These are phyloP conservation scores for Candida krabiensis DNA, from an alignment of 805 yeast genomes.

Conservation along the genomic window DNA sequence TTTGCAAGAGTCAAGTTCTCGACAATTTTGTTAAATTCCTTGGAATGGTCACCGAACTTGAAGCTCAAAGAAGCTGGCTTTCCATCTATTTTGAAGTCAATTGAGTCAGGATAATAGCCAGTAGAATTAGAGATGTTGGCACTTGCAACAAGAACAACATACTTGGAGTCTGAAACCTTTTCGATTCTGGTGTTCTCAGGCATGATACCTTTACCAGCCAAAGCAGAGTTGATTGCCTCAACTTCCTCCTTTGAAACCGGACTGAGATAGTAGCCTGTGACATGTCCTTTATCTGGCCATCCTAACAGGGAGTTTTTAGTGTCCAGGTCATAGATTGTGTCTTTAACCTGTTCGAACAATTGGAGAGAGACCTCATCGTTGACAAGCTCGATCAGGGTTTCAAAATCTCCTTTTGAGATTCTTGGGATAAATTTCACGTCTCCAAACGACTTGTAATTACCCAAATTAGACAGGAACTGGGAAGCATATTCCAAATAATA, in stretches of 20 bases:
- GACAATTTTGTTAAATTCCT: conserved; percentile 62
- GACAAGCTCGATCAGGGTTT: conserved; percentile 43
- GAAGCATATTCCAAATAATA: conserved; percentile 71
- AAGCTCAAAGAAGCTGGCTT: conserved; percentile 44
- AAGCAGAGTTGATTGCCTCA: conserved; percentile 62
- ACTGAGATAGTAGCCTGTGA: conserved; percentile 69
- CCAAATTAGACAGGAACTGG: conserved; percentile 71
- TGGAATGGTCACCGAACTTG: conserved; percentile 75
- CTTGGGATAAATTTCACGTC: conserved; percentile 83
- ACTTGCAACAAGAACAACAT: conserved; percentile 69
- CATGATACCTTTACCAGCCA: conserved; percentile 62
- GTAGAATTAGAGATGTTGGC: conserved; percentile 50
- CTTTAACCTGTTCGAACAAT: conserved; percentile 43
- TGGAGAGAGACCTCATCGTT: conserved; percentile 34
- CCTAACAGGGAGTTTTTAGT: conserved; percentile 63
- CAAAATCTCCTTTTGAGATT: conserved; percentile 48
- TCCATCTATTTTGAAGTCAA: conserved; percentile 40
- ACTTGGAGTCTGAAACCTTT: conserved; percentile 49
- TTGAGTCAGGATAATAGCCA: conserved; percentile 55
- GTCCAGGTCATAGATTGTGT: conserved; percentile 49
- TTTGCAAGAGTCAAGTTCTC: conserved; percentile 56
- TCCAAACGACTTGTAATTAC: conserved; percentile 85
- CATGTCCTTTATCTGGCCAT: conserved; percentile 74
- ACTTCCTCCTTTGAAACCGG: conserved; percentile 59
- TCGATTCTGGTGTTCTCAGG: conserved; percentile 80